phyloP scores from a whole-genome alignment of 1,284 basidiomycete species.

The Lignosus rhinocerotis region DNA sequence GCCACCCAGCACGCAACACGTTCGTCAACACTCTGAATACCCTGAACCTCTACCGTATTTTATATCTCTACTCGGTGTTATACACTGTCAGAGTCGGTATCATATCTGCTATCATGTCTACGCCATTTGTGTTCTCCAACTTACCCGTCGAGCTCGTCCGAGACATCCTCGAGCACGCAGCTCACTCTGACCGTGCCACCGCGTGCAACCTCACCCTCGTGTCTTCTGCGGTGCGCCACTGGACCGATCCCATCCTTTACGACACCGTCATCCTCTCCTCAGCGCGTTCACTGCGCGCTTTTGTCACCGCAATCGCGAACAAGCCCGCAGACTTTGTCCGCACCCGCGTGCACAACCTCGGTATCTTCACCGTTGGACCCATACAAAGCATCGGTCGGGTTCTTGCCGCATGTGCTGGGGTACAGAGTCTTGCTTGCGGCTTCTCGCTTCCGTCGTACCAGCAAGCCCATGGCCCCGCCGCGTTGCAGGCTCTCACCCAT shows the following conservation, averaged over 20 bases:
- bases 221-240: conserved; percentile 34
- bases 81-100: neutral
- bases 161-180: conserved; percentile 39
- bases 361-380: conserved; percentile 39
- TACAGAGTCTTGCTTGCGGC: conserved; percentile 40
- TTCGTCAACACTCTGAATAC: conserved; percentile 7
- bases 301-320: conserved; percentile 33
- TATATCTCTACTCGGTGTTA: conserved; percentile 15
- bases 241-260: conserved; percentile 40
- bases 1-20: conserved; percentile 6
- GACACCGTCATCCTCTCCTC: conserved; percentile 40
- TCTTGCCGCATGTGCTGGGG: conserved; percentile 34
- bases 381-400: conserved; percentile 35
- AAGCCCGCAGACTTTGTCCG: conserved; percentile 30
- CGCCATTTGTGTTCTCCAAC: conserved; percentile 29
- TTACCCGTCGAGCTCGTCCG: conserved; percentile 41
- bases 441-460: conserved; percentile 37
- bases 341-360: conserved; percentile 32
- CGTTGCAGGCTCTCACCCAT: conserved; percentile 25
- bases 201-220: conserved; percentile 38
- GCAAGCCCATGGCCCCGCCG: conserved; percentile 22
- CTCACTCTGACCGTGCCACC: conserved; percentile 29
- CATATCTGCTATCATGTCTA: conserved; percentile 2
- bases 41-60: conserved; percentile 4
- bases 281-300: conserved; percentile 34